Evolutionary conservation across 1,284 basidiomycete genomes (phyloP).

Genomic region (Pseudozyma tsukubaensis): DNA sequence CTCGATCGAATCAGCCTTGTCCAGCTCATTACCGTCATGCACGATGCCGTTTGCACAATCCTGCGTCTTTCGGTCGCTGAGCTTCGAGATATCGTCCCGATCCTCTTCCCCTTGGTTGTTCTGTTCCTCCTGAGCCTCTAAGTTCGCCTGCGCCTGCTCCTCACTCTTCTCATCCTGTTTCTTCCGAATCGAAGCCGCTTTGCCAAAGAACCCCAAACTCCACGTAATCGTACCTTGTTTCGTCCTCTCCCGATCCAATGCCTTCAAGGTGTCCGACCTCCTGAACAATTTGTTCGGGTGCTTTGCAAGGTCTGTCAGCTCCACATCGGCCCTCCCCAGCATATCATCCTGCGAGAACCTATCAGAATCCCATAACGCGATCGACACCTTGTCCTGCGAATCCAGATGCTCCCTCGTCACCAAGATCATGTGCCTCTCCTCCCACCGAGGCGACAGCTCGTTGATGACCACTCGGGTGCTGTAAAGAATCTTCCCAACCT

Average conservation of each 20-base stretch:
- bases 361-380: conserved; percentile 70
- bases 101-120: neutral
- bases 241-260: conserved; percentile 48
- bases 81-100: neutral
- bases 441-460: conserved; percentile 54
- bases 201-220: conserved; percentile 49
- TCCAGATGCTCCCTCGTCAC: conserved; percentile 48
- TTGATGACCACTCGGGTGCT: conserved; percentile 51
- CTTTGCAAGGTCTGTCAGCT: conserved; percentile 69
- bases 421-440: conserved; percentile 52
- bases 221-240: conserved; percentile 47
- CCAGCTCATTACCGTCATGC: conserved; percentile 21
- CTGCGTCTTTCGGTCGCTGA: neutral
- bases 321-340: conserved; percentile 70
- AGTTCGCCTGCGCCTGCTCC: neutral
- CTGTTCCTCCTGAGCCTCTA: neutral
- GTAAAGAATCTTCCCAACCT: conserved; percentile 49
- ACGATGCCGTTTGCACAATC: neutral
- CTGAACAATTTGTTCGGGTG: conserved; percentile 33
- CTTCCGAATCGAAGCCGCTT: conserved; percentile 25
- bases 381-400: conserved; percentile 41
- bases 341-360: conserved; percentile 71
- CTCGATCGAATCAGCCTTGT: conserved; percentile 8
- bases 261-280: conserved; percentile 32
- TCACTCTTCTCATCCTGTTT: neutral